Percentiles rank a stretch among this genome's conserved stretches.
These are phyloP conservation scores for Infundibulicybe gibba DNA, from an alignment of 768 basidiomycete species.

Conservation along the genomic window DNA sequence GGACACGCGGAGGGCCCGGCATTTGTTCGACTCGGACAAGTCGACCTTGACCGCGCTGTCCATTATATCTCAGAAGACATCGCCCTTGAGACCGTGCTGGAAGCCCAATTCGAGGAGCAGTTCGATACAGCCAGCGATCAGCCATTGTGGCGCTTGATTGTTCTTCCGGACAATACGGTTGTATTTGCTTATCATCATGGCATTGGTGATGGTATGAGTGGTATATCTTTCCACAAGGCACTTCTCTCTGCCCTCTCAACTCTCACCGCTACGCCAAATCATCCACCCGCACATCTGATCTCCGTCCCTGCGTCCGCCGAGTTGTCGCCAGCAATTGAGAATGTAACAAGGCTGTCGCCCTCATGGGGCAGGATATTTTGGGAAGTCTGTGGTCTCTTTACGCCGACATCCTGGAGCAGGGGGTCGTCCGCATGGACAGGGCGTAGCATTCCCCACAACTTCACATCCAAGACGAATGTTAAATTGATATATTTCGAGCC, in stretches of 20 bases:
- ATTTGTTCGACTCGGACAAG: conserved; percentile 21
- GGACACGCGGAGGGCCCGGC: conserved; percentile 13
- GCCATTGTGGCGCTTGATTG: conserved; percentile 34
- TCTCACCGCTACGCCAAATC: neutral
- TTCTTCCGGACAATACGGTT: conserved; percentile 26
- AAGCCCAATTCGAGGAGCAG: conserved; percentile 18
- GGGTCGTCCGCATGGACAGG: conserved; percentile 26
- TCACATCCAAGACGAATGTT: conserved; percentile 16
- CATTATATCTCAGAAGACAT: conserved; percentile 10
- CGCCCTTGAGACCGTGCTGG: conserved; percentile 16
- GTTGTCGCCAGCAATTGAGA: conserved; percentile 23
- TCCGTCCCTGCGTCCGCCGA: conserved; percentile 10
- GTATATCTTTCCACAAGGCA: conserved; percentile 29
- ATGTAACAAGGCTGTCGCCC: conserved; percentile 17
- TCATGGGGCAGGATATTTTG: conserved; percentile 19
- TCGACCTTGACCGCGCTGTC: conserved; percentile 26
- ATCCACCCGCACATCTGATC: conserved; percentile 3
- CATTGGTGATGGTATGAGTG: conserved; percentile 37
- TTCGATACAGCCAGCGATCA: conserved; percentile 19
- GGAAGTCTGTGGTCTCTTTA: conserved; percentile 17
- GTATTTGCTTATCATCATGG: conserved; percentile 32
- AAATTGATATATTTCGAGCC: conserved; percentile 20
- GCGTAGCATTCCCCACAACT: conserved; percentile 12
- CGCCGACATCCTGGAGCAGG: conserved; percentile 24
- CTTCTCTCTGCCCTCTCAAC: conserved; percentile 25